Evolutionary conservation across 805 yeast genomes (phyloP).

Genomic region (Candida insectorum): DNA sequence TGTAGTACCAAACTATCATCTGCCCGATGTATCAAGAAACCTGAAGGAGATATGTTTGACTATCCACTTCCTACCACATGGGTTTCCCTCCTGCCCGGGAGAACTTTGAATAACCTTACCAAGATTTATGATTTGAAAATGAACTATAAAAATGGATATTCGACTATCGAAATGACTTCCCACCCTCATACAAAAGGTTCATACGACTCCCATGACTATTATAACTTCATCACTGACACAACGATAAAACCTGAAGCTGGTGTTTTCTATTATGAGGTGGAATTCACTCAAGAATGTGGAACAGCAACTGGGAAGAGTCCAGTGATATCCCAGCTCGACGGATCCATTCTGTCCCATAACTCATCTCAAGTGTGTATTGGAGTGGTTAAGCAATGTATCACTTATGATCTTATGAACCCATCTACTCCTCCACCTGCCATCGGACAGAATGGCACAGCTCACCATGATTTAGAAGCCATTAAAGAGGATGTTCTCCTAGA

Average conservation of each 20-base stretch:
- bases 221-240: conserved; percentile 37
- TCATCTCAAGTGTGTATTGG: conserved; percentile 34
- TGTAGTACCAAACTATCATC: conserved; percentile 21
- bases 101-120: conserved; percentile 20
- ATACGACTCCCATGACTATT: conserved; percentile 14
- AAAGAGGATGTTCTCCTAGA: conserved; percentile 23
- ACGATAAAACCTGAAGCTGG: conserved; percentile 32
- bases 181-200: conserved; percentile 1
- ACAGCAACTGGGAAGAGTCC: conserved; percentile 29
- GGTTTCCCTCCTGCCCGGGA: conserved; percentile 32
- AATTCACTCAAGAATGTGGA: conserved; percentile 32
- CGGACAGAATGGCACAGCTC: conserved; percentile 1
- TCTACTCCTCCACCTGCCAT: conserved; percentile 7
- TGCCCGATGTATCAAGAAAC: conserved; percentile 14
- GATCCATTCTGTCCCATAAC: conserved; percentile 28
- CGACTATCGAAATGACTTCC: conserved; percentile 26
- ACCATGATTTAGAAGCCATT: conserved; percentile 27
- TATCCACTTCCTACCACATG: conserved; percentile 37
- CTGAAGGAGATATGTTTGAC: conserved; percentile 17
- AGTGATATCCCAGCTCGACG: conserved; percentile 30
- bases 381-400: conserved; percentile 25
- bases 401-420: conserved; percentile 15
- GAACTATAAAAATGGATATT: conserved; percentile 24
- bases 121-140: conserved; percentile 23
- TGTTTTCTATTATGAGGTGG: conserved; percentile 39